Evolutionary conservation across 163 green algal genomes (phyloP).

Genomic region (Chlamydomonas reinhardtii): DNA sequence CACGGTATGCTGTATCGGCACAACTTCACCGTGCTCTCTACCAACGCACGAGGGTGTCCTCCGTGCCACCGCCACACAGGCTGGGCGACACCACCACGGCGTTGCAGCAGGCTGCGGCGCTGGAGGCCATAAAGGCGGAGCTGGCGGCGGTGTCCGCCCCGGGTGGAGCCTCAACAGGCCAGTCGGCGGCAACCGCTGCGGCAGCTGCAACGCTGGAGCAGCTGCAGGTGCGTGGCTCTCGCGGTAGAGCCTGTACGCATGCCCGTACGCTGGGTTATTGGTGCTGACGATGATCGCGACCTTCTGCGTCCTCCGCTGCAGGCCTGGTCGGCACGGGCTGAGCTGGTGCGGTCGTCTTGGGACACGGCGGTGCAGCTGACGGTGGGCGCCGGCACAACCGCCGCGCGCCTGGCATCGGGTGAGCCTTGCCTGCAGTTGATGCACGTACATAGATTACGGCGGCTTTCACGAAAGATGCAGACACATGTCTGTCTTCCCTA

Average conservation of each 20-base stretch:
- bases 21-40: no score
- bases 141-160: background rate
- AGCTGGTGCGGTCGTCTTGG: background rate
- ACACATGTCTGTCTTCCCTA: no score
- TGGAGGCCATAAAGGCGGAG: conserved; percentile 19
- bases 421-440: background rate
- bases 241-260: background rate
- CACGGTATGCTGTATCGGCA: no score
- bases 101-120: conserved; percentile 19
- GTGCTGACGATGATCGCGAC: background rate
- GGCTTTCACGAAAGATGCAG: no score
- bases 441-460: background rate
- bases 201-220: conserved; percentile 8
- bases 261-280: no score
- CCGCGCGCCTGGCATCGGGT: background rate
- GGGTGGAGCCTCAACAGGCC: no score
- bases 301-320: background rate
- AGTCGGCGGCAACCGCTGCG: background rate
- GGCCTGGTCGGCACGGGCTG: background rate
- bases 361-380: conserved; percentile 26
- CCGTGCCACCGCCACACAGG: background rate
- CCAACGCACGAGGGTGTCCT: no score
- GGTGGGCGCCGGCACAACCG: conserved; percentile 1
- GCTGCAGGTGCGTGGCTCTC: background rate
- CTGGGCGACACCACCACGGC: conserved; percentile 23